These are phyloP conservation scores for Fusarium buxicola DNA, from an alignment of 2,329 filamentous ascomycete species.

Conservation along the genomic window DNA sequence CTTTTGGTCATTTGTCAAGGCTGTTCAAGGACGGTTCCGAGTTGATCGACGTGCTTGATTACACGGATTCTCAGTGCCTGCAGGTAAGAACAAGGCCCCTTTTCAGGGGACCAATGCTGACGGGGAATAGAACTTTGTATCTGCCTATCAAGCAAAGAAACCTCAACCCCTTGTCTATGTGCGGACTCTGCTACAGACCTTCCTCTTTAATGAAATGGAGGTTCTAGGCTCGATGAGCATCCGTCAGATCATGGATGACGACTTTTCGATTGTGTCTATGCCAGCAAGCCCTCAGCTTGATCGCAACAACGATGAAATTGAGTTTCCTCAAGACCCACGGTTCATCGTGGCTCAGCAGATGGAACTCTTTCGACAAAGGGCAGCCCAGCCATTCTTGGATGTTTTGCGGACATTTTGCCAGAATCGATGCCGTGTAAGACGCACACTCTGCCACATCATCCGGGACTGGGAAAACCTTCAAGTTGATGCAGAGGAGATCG, in stretches of 20 bases:
- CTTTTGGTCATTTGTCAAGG: constrained; percentile 74
- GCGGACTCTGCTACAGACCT: constrained; percentile 80
- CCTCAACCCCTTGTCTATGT: constrained; percentile 88
- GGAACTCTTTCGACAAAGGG: constrained; percentile 72
- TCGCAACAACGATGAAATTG: constrained; percentile 79
- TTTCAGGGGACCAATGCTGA: background rate
- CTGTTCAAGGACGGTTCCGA: constrained; percentile 80
- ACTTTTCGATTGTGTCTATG: constrained; percentile 81
- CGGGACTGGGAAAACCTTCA: constrained; percentile 87
- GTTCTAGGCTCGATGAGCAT: constrained; percentile 76
- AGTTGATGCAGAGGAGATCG: constrained; percentile 81
- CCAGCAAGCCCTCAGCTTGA: constrained; percentile 78
- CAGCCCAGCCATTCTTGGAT: constrained; percentile 81
- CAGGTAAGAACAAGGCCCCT: constrained; percentile 62
- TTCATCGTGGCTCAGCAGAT: constrained; percentile 79
- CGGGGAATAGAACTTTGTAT: constrained; percentile 72
- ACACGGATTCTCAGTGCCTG: constrained; percentile 75
- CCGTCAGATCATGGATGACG: constrained; percentile 81
- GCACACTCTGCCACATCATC: constrained; percentile 87
- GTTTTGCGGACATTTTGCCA: constrained; percentile 87
- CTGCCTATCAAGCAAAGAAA: constrained; percentile 79
- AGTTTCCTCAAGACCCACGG: constrained; percentile 78
- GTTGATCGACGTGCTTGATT: constrained; percentile 74
- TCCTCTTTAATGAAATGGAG: constrained; percentile 79
- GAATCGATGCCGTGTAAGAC: constrained; percentile 89